Percentiles rank a stretch among this genome's conserved stretches.
phyloP scores from a whole-genome alignment of 805 yeast genomes.

The Yarrowia bubula region DNA sequence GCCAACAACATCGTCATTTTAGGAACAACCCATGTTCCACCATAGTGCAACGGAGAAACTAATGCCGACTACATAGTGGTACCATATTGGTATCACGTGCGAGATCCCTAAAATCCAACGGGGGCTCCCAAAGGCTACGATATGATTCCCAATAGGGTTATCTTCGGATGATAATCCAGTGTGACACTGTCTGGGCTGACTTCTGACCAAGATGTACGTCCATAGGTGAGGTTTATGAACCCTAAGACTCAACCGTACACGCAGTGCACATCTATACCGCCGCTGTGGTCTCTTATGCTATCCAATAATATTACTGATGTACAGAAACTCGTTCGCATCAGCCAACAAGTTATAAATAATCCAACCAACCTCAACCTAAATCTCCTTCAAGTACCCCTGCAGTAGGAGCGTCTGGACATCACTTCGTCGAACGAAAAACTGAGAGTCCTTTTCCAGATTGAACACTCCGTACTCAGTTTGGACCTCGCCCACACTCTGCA shows the following conservation, averaged over 20 bases:
- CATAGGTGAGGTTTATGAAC: neutral
- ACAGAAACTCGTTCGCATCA: neutral
- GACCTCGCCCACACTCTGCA: conserved; percentile 93
- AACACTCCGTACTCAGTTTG: conserved; percentile 97
- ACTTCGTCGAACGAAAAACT: conserved; percentile 87
- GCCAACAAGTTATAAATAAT: neutral
- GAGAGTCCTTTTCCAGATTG: conserved; percentile 88
- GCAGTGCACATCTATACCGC: too few species aligned
- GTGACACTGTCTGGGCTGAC: neutral
- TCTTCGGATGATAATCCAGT: too few species aligned
- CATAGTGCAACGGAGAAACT: too few species aligned
- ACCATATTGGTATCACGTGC: too few species aligned
- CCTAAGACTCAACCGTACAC: too few species aligned
- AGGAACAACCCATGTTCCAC: too few species aligned
- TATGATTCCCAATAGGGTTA: too few species aligned
- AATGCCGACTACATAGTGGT: too few species aligned
- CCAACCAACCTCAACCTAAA: conserved; percentile 39
- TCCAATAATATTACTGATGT: neutral
- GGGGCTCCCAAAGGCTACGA: too few species aligned
- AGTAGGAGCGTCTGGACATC: conserved; percentile 93
- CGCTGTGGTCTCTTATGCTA: too few species aligned
- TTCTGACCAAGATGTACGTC: neutral
- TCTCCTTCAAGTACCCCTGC: conserved; percentile 85
- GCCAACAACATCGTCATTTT: too few species aligned
- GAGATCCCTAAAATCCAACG: too few species aligned